phyloP scores from a whole-genome alignment of 2,329 filamentous ascomycete genomes.

The Dendrostoma leiphaemia region DNA sequence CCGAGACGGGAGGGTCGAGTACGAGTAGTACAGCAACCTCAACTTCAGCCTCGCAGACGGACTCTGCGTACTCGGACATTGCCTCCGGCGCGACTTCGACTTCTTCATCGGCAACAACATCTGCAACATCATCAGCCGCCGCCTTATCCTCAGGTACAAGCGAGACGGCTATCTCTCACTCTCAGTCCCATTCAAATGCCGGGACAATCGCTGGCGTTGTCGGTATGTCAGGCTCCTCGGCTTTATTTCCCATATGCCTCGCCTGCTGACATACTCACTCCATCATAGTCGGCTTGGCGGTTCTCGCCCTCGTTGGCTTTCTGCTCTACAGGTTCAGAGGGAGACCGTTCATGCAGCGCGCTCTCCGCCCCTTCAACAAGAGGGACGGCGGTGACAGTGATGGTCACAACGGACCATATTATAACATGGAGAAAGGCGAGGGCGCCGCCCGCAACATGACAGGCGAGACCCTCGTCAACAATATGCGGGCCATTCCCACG shows the following conservation, averaged over 20 bases:
- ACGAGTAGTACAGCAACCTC: background rate
- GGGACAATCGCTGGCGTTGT: conserved; percentile 5
- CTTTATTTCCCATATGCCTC: background rate
- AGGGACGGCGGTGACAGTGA: background rate
- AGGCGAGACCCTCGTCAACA: conserved; percentile 1
- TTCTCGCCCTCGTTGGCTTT: background rate
- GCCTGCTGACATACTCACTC: background rate
- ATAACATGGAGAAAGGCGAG: conserved; percentile 1
- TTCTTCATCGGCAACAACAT: background rate
- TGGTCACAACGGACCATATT: background rate
- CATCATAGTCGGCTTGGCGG: background rate
- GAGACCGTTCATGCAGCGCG: background rate
- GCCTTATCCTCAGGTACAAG: background rate
- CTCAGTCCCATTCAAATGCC: background rate
- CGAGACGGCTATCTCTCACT: background rate
- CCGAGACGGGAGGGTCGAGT: background rate
- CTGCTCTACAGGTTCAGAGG: background rate
- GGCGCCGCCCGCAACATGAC: conserved; percentile 2
- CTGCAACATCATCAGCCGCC: background rate
- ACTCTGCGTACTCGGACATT: background rate
- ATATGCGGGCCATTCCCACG: too few relatives aligned
- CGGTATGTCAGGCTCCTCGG: background rate
- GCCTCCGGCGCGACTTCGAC: background rate
- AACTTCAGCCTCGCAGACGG: background rate
- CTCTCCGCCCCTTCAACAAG: background rate